A percentile compares a stretch with the other conserved stretches of the same genome.
Conservation (phyloP, 306 rosid species). For the Rosa chinensis region DNA sequence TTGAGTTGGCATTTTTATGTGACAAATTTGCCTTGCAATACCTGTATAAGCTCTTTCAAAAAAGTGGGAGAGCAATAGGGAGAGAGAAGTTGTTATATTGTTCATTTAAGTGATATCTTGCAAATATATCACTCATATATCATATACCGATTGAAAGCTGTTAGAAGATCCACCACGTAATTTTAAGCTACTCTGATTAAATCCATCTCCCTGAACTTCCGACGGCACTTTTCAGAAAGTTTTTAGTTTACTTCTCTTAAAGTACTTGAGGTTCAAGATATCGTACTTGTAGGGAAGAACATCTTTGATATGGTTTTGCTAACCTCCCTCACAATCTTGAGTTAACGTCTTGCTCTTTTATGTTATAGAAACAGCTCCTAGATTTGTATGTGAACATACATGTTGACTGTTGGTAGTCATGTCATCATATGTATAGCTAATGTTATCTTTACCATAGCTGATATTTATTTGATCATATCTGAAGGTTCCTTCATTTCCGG, state of each 20-base stretch:
- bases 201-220: neutral
- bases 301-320: neutral
- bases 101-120: neutral
- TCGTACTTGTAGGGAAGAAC: neutral
- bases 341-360: neutral
- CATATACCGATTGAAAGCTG: neutral
- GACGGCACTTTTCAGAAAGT: neutral
- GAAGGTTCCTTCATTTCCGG: slow-evolving; percentile 98
- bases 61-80: neutral
- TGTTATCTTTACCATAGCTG: slow-evolving; percentile 29
- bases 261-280: neutral
- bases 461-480: slow-evolving; percentile 33
- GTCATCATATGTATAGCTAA: slow-evolving; percentile 12
- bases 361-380: neutral
- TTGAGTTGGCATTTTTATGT: slow-evolving; percentile 2
- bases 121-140: neutral
- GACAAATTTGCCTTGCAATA: slow-evolving; percentile 8
- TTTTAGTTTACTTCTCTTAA: neutral
- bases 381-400: neutral
- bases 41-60: neutral
- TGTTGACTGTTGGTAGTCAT: neutral
- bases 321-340: neutral
- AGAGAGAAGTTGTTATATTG: neutral
- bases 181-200: neutral
- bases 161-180: neutral